phyloP scores from a whole-genome alignment of 345 rosid genomes.

The Syzygium grande region DNA sequence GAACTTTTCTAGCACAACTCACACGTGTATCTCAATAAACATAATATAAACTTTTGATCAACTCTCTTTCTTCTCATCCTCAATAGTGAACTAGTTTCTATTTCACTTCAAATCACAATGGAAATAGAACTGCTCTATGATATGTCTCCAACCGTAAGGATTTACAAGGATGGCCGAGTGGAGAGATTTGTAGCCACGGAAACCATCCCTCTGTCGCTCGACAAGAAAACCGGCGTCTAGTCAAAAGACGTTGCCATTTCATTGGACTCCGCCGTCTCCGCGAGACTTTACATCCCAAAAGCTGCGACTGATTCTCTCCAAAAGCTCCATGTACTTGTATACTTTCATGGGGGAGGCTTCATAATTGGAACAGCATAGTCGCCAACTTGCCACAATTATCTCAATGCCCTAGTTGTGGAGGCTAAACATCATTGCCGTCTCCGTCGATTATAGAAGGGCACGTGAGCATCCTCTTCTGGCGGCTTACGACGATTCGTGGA shows the following conservation, averaged over 20 bases:
- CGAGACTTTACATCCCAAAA: constrained; percentile 18
- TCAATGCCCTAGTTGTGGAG: constrained; percentile 1
- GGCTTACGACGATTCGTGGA: constrained; percentile 48
- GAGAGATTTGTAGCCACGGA: constrained; percentile 21
- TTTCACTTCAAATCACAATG: not conserved
- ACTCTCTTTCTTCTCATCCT: not conserved
- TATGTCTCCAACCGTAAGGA: constrained; percentile 2
- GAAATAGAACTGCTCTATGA: constrained; percentile 11
- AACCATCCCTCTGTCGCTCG: constrained; percentile 7
- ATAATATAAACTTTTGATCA: not conserved
- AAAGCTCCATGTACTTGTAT: constrained; percentile 26
- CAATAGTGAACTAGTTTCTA: not conserved
- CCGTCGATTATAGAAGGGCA: constrained; percentile 20
- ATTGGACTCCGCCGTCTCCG: constrained; percentile 9
- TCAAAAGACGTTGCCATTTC: constrained; percentile 18
- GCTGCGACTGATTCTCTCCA: not conserved
- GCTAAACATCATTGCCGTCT: constrained; percentile 1
- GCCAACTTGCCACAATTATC: not conserved
- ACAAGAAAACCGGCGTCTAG: constrained; percentile 6
- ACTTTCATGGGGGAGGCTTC: constrained; percentile 36
- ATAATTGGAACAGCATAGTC: constrained; percentile 11
- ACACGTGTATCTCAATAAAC: too few relatives aligned
- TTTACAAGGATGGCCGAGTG: constrained; percentile 20
- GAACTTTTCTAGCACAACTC: too few relatives aligned
- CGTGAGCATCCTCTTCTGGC: constrained; percentile 53